Conservation (phyloP, 2,329 filamentous ascomycete species). For the Fusarium sublunatum region DNA sequence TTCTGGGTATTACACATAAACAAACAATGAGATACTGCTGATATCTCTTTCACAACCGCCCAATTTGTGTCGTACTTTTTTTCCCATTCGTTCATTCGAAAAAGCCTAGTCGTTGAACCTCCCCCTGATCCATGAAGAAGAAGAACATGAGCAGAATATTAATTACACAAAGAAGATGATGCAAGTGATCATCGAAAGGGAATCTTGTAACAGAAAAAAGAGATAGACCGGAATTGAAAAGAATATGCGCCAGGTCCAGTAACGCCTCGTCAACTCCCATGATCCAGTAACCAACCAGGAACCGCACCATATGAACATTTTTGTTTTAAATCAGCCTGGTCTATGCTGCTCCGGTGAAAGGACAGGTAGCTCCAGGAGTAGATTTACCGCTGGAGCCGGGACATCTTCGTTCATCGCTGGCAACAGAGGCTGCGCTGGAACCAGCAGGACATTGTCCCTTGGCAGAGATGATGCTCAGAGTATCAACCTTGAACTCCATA, state of each 20-base stretch:
- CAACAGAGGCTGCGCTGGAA: constrained; percentile 24
- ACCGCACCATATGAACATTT: neutral
- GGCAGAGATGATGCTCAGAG: constrained; percentile 45
- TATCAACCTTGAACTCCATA: constrained; percentile 52
- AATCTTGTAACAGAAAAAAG: constrained; percentile 10
- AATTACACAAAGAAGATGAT: constrained; percentile 4
- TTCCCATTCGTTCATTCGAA: constrained; percentile 31
- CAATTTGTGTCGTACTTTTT: constrained; percentile 18
- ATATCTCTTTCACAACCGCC: constrained; percentile 19
- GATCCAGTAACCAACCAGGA: constrained; percentile 13
- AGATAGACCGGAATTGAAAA: constrained; percentile 4
- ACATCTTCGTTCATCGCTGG: constrained; percentile 28
- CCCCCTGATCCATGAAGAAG: constrained; percentile 4
- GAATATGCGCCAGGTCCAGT: constrained; percentile 15
- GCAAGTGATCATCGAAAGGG: constrained; percentile 13
- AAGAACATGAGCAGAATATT: constrained; percentile 8
- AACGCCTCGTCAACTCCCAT: constrained; percentile 35
- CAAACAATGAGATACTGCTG: constrained; percentile 30
- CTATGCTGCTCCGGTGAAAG: constrained; percentile 22
- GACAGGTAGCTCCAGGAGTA: constrained; percentile 22
- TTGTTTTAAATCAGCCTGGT: neutral
- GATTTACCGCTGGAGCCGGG: constrained; percentile 36
- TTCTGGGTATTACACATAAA: constrained; percentile 17
- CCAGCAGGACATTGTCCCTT: constrained; percentile 19
- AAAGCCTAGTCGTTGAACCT: constrained; percentile 16